Evolutionary conservation across 2,329 filamentous ascomycete species (phyloP).

Genomic region (Graphium sp.): DNA sequence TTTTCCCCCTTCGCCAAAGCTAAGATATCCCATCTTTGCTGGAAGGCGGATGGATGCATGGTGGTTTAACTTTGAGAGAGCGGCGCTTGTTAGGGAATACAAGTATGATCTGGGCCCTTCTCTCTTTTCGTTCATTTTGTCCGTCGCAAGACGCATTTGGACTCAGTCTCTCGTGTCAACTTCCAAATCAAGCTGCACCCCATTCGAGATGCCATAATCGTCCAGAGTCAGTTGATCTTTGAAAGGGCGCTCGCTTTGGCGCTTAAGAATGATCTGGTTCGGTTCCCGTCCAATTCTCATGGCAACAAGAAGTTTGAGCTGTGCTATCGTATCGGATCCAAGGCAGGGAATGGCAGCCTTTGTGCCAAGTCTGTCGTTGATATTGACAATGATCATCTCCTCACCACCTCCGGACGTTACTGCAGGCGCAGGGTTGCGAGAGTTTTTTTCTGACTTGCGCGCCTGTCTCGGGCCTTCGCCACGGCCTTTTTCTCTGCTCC

Average conservation of each 20-base stretch:
- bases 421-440: slow-evolving; percentile 9
- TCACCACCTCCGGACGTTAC: slow-evolving; percentile 26
- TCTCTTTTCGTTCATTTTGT: too few relatives aligned
- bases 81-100: too few relatives aligned
- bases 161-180: slow-evolving; percentile 43
- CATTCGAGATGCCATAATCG: slow-evolving; percentile 89
- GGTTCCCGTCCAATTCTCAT: slow-evolving; percentile 76
- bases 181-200: slow-evolving; percentile 53
- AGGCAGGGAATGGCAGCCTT: slow-evolving; percentile 87
- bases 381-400: slow-evolving; percentile 83
- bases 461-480: slow-evolving; percentile 15
- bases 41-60: too few relatives aligned
- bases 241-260: slow-evolving; percentile 84
- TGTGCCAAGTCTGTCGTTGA: slow-evolving; percentile 94
- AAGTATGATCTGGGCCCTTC: too few relatives aligned
- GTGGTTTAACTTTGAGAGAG: too few relatives aligned
- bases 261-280: slow-evolving; percentile 80
- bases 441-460: slow-evolving; percentile 17
- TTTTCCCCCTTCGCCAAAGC: too few relatives aligned
- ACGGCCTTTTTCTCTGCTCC: slow-evolving; percentile 10
- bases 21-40: too few relatives aligned
- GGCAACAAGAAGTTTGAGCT: slow-evolving; percentile 86
- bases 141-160: too few relatives aligned
- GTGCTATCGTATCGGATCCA: slow-evolving; percentile 64
- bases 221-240: slow-evolving; percentile 78